Conservation (phyloP, 2,329 filamentous ascomycete species). For the Alternaria viburni region DNA sequence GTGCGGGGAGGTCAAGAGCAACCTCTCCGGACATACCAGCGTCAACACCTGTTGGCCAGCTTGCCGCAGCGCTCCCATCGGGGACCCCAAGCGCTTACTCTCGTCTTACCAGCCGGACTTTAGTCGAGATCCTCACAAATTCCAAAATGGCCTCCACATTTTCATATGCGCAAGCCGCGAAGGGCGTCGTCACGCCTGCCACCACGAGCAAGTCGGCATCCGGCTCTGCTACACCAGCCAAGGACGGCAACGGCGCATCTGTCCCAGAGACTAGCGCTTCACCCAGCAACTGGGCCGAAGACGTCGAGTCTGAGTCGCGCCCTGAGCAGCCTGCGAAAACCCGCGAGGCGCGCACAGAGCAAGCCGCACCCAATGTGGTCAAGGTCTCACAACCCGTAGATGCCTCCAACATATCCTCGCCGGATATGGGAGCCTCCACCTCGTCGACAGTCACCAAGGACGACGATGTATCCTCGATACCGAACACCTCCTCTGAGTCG, state of each 20-base stretch:
- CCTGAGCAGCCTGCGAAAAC: constrained; percentile 33
- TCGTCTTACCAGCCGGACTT: constrained; percentile 9
- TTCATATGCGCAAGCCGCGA: constrained; percentile 95
- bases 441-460: constrained; percentile 63
- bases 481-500: constrained; percentile 69
- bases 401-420: constrained; percentile 53
- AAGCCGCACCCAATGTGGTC: constrained; percentile 23
- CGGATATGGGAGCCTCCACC: constrained; percentile 61
- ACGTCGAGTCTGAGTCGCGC: constrained; percentile 51
- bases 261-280: constrained; percentile 37
- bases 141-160: constrained; percentile 61
- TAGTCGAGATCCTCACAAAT: constrained; percentile 9
- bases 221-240: constrained; percentile 51
- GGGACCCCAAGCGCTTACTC: constrained; percentile 35
- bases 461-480: constrained; percentile 65
- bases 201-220: constrained; percentile 55
- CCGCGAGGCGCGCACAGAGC: constrained; percentile 30
- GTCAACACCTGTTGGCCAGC: constrained; percentile 39
- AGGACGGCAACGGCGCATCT: constrained; percentile 41
- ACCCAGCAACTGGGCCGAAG: constrained; percentile 55
- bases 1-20: constrained; percentile 50
- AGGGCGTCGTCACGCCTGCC: constrained; percentile 67
- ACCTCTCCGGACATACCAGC: constrained; percentile 51
- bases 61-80: constrained; percentile 37
- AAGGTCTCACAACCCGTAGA: constrained; percentile 20